Evolutionary conservation across 2,329 filamentous ascomycete genomes (phyloP), one percentile per base, ranked within the genome.

Genomic region (Albifimbria verrucaria): DNA sequence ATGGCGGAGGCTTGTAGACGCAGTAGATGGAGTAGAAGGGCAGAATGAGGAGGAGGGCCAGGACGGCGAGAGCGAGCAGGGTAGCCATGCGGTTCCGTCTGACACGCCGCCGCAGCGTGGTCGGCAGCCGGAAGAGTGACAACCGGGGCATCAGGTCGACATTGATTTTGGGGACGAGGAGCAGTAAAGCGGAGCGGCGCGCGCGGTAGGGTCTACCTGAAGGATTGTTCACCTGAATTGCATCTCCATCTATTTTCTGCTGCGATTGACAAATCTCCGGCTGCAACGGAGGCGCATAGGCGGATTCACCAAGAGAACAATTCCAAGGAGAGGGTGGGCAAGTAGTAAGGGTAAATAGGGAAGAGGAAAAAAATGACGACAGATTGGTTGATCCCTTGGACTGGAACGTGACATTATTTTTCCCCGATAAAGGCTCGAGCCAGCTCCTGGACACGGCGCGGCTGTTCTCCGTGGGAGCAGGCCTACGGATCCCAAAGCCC

Each of bases 1-100:
- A 69, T n/a, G 69, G 71, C 0, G 92, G 91, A 2, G 92, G 91
- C 68, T 90, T 92, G 79, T 96, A 96, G 61, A 95, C 77, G 57
- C 82, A 68, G 74, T 91, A 94, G 58, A 87, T 66, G 20, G 75
- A 65, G 57, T 72, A 72, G 58, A 73, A 59, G 22, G 73, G 73
- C 17, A 72, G 55, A 39, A 72, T 10, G 43, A 76, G 57, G 44
- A 75, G 60, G 55, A 69, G 42, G 52, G 62, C 57, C 45, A 77
- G 65, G 47, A 65, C 52, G 55, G 68, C 54, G 51, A 83, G 71
- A 23, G 67, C 58, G 53, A 77, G 59, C 42, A 82, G 74, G 46
- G 78, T 83, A 41, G 77, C 74, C 79, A 85, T 82, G 62, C 82
- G 77, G 65, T 79, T 80, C 52, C 81, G 79, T 56, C 81, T 76